Percentiles rank a stretch among this genome's conserved stretches.
phyloP scores from a whole-genome alignment of 495 filamentous ascomycete species.

The Trichoderma erinaceum region DNA sequence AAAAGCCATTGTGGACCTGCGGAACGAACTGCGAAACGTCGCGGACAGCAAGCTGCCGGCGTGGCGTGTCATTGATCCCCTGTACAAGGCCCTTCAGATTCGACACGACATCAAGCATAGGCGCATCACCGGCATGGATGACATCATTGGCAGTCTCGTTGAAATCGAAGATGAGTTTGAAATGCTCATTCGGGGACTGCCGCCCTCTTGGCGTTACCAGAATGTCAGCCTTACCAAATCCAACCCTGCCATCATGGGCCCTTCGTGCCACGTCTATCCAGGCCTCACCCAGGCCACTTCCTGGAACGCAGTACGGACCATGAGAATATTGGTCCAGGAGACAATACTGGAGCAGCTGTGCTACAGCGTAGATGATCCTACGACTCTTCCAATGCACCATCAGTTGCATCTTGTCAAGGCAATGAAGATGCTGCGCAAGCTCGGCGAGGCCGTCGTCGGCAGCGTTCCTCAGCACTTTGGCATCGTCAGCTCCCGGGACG shows the following conservation, averaged over 20 bases:
- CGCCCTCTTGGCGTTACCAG: constrained; percentile 32
- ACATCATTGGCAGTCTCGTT: constrained; percentile 41
- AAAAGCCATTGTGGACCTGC: constrained; percentile 30
- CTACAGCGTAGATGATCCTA: not conserved
- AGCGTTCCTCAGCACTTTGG: constrained; percentile 43
- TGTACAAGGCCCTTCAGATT: constrained; percentile 43
- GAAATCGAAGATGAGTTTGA: constrained; percentile 48
- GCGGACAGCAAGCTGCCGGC: constrained; percentile 24
- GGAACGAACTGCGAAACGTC: constrained; percentile 27
- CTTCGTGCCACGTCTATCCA: constrained; percentile 49
- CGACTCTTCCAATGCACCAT: constrained; percentile 21
- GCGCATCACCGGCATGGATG: constrained; percentile 32
- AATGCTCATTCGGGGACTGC: constrained; percentile 36
- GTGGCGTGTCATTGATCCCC: constrained; percentile 26
- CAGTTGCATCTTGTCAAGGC: constrained; percentile 26
- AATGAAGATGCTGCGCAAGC: constrained; percentile 26
- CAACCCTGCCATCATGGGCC: constrained; percentile 39
- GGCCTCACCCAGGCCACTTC: constrained; percentile 46
- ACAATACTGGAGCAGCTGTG: constrained; percentile 32
- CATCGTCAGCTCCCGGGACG: constrained; percentile 24
- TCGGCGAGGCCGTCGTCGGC: constrained; percentile 39
- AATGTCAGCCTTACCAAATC: constrained; percentile 28
- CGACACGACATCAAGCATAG: constrained; percentile 36
- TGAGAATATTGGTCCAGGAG: constrained; percentile 53
- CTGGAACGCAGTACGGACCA: constrained; percentile 52